A percentile compares a stretch with the other conserved stretches of the same genome.
phyloP scores from a whole-genome alignment of 306 rosid genomes.

The Carpinus fangiana region DNA sequence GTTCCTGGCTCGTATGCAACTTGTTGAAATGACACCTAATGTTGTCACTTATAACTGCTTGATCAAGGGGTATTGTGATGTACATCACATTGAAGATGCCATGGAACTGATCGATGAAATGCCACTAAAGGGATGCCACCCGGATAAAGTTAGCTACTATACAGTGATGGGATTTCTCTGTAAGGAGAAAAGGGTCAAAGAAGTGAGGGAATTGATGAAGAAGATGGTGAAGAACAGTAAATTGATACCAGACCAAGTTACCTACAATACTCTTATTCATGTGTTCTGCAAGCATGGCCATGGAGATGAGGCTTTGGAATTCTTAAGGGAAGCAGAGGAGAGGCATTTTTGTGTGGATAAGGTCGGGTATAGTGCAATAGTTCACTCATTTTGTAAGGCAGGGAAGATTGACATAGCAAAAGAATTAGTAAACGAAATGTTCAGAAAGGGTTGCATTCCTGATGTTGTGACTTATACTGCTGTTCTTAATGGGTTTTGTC shows the following conservation, averaged over 20 bases:
- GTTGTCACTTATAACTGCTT: conserved; percentile 71
- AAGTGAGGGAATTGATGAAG: conserved; percentile 58
- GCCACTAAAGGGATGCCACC: conserved; percentile 62
- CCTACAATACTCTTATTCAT: conserved; percentile 74
- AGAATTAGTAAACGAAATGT: conserved; percentile 70
- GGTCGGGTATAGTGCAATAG: conserved; percentile 81
- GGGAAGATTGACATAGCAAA: conserved; percentile 65
- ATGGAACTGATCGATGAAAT: conserved; percentile 64
- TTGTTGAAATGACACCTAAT: conserved; percentile 64
- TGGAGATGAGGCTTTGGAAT: conserved; percentile 65
- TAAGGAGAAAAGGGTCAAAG: conserved; percentile 56
- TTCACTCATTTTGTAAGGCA: conserved; percentile 70
- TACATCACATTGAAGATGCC: conserved; percentile 54
- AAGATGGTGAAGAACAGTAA: conserved; percentile 54
- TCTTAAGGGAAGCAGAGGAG: conserved; percentile 76
- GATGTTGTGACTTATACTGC: conserved; percentile 89
- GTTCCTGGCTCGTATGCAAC: conserved; percentile 61
- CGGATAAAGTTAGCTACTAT: conserved; percentile 84
- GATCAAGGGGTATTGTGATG: conserved; percentile 80
- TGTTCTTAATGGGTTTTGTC: conserved; percentile 70
- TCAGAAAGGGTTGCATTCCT: conserved; percentile 65
- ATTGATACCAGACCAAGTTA: conserved; percentile 73
- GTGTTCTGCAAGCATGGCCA: conserved; percentile 70
- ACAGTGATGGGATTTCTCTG: conserved; percentile 78
- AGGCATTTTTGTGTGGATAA: conserved; percentile 69